A percentile compares a stretch with the other conserved stretches of the same genome.
Evolutionary conservation across 176 grass and related monocot genomes (phyloP).

Genomic region (Sorghum bicolor): DNA sequence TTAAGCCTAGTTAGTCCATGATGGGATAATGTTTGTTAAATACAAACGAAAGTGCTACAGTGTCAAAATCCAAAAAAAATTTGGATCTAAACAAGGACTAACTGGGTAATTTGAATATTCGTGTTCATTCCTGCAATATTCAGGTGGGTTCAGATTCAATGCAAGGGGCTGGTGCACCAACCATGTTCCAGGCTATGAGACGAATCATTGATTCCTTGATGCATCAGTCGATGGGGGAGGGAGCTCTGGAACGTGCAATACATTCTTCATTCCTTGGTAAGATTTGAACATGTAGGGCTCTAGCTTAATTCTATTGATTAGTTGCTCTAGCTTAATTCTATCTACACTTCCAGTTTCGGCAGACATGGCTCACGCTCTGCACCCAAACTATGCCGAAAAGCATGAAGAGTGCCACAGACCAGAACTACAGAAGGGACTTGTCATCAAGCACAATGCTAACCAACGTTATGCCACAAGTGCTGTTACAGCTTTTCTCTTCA

Average conservation of each 20-base stretch:
- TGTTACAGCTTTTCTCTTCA: conserved; percentile 95
- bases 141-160: conserved; percentile 91
- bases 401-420: conserved; percentile 90
- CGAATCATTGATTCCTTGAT: conserved; percentile 67
- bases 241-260: conserved; percentile 80
- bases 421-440: conserved; percentile 81
- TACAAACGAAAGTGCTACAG: too few species aligned
- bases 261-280: conserved; percentile 96
- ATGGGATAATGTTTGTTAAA: too few species aligned
- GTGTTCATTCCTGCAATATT: conserved; percentile 3
- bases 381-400: conserved; percentile 89
- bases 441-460: conserved; percentile 95
- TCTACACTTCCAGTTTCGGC: conserved; percentile 59
- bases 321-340: background rate
- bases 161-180: conserved; percentile 91
- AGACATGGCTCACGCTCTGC: conserved; percentile 94
- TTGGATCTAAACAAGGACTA: too few species aligned
- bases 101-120: background rate
- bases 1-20: too few species aligned
- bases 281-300: background rate
- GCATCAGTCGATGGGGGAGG: conserved; percentile 78
- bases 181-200: conserved; percentile 89
- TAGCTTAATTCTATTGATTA: background rate
- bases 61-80: too few species aligned
- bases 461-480: conserved; percentile 94